These are phyloP conservation scores for Lepidopterella palustris DNA, from an alignment of 495 filamentous ascomycete genomes.

Conservation along the genomic window DNA sequence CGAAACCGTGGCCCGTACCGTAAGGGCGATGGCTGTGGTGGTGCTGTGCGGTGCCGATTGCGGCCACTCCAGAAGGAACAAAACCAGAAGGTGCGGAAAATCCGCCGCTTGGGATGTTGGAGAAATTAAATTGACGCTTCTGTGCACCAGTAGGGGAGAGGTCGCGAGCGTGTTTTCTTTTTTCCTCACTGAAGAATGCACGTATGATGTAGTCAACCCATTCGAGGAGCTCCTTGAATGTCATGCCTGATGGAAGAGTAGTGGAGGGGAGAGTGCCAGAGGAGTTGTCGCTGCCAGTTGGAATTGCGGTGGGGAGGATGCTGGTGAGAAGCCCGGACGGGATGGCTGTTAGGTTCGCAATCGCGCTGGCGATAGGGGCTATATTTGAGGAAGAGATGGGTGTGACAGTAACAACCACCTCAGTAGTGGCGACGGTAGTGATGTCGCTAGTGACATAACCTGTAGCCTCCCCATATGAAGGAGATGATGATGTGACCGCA, in stretches of 20 bases:
- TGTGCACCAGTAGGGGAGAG: neutral
- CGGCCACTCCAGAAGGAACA: neutral
- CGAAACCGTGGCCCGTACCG: neutral
- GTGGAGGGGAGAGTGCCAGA: conserved; percentile 6
- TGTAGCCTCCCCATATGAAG: neutral
- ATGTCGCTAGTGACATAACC: neutral
- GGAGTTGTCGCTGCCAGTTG: conserved; percentile 9
- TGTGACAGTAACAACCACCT: neutral
- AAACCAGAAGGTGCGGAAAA: neutral
- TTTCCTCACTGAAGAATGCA: conserved; percentile 1
- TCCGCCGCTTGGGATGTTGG: neutral
- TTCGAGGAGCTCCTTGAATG: conserved; percentile 16
- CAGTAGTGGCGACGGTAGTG: neutral
- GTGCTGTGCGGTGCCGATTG: neutral
- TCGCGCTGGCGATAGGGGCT: conserved; percentile 4
- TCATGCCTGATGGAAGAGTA: conserved; percentile 14
- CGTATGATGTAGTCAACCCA: conserved; percentile 14
- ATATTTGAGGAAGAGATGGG: neutral
- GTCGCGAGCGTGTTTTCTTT: conserved; percentile 9
- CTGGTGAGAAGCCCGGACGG: conserved; percentile 10
- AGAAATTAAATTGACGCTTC: neutral
- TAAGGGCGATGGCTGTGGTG: neutral
- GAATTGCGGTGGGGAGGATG: conserved; percentile 12
- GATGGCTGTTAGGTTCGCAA: conserved; percentile 1
- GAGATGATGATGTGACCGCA: neutral